These are phyloP conservation scores for Podaxis sp. DNA, from an alignment of 768 basidiomycete genomes.

Conservation along the genomic window DNA sequence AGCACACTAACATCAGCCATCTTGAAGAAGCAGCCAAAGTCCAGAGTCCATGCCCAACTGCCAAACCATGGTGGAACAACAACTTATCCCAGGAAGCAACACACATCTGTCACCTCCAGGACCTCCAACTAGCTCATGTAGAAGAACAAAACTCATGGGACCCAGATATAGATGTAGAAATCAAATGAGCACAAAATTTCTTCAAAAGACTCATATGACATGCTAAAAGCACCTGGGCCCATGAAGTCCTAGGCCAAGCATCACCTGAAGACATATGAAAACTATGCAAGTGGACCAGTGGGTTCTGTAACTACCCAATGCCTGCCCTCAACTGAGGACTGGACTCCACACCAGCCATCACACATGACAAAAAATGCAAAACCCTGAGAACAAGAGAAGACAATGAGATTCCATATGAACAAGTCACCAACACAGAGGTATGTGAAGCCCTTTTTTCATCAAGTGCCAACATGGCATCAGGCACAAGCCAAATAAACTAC, in stretches of 20 bases:
- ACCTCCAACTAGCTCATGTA: not conserved
- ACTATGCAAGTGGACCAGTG: slow-evolving; percentile 25
- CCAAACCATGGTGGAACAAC: slow-evolving; percentile 25
- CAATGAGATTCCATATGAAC: slow-evolving; percentile 19
- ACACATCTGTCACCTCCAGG: slow-evolving; percentile 10
- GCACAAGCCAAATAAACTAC: slow-evolving; percentile 24
- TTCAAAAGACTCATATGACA: slow-evolving; percentile 21
- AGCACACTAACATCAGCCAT: no score
- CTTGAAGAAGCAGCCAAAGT: slow-evolving; percentile 4
- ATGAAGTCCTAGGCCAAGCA: slow-evolving; percentile 20
- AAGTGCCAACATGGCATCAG: slow-evolving; percentile 24
- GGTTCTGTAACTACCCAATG: slow-evolving; percentile 24
- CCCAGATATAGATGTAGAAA: slow-evolving; percentile 7
- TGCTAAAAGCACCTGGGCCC: slow-evolving; percentile 24
- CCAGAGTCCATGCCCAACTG: not conserved
- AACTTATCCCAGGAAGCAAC: slow-evolving; percentile 16
- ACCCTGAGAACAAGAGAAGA: no score
- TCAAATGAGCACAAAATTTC: slow-evolving; percentile 17
- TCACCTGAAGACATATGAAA: slow-evolving; percentile 23
- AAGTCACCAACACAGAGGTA: slow-evolving; percentile 22
- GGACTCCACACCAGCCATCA: slow-evolving; percentile 17
- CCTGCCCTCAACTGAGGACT: slow-evolving; percentile 21
- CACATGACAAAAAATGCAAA: no score
- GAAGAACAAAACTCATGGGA: not conserved
- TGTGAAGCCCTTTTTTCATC: slow-evolving; percentile 20